Conservation (phyloP, 1,284 basidiomycete species). For the Xerocomus amazonicus region DNA sequence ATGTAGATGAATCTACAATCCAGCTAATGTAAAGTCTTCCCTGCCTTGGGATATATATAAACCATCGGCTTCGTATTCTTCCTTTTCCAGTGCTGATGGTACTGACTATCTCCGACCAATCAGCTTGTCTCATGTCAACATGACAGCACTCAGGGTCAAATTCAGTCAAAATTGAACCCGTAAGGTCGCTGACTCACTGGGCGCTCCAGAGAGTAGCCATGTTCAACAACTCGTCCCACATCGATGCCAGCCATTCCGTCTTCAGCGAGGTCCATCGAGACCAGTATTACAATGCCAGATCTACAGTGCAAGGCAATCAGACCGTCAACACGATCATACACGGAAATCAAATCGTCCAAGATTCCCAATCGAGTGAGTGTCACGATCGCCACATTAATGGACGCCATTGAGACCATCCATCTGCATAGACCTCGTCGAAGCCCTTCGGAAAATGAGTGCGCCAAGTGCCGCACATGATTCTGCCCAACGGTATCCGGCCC, state of each 20-base stretch:
- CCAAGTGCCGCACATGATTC: conserved; percentile 20
- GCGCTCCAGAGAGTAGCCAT: conserved; percentile 2
- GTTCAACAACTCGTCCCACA: conserved; percentile 22
- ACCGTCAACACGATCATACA: conserved; percentile 14
- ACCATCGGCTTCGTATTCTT: no score
- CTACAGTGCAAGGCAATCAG: conserved; percentile 14
- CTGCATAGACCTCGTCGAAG: conserved; percentile 9
- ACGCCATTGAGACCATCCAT: background rate
- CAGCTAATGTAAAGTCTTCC: no score
- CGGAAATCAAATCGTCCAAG: conserved; percentile 16
- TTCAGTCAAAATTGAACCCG: no score
- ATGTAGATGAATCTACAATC: no score
- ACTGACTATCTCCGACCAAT: no score
- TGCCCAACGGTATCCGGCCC: conserved; percentile 19
- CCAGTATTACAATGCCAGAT: conserved; percentile 8
- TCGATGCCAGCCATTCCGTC: conserved; percentile 16
- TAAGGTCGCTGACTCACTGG: no score
- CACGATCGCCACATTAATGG: background rate
- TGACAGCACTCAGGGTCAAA: no score
- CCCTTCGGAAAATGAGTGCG: conserved; percentile 17
- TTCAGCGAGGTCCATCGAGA: conserved; percentile 20
- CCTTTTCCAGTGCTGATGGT: no score
- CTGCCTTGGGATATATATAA: no score
- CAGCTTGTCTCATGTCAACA: no score
- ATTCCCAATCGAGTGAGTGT: conserved; percentile 10